Conservation (phyloP, 2,329 filamentous ascomycete species). For the Neocucurbitaria cava region DNA sequence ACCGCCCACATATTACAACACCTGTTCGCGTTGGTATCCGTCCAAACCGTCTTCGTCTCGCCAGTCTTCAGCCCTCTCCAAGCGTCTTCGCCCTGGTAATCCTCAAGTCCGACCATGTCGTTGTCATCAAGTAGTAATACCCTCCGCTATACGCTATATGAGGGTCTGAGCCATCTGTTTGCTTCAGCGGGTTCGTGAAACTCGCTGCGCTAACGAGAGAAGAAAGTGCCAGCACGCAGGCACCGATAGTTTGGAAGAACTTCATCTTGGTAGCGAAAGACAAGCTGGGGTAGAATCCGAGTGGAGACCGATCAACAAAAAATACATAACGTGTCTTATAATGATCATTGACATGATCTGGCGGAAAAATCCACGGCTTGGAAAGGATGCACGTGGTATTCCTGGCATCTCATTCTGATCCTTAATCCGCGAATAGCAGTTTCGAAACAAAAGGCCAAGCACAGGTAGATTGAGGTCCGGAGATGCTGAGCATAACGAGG, state of each 20-base stretch:
- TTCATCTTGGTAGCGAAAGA: conserved; percentile 12
- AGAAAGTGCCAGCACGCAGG: conserved; percentile 22
- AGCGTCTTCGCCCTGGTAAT: conserved; percentile 63
- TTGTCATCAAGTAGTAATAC: conserved; percentile 65
- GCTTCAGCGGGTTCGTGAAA: conserved; percentile 62
- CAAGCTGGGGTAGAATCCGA: not conserved
- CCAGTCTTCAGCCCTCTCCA: conserved; percentile 62
- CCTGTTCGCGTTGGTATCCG: conserved; percentile 54
- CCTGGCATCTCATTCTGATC: not conserved
- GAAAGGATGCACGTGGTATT: not conserved
- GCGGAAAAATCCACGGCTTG: not conserved
- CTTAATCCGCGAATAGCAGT: not conserved
- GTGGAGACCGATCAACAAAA: not conserved
- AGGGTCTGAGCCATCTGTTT: conserved; percentile 60
- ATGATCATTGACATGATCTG: not conserved
- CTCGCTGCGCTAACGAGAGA: conserved; percentile 41
- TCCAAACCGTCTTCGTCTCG: conserved; percentile 60
- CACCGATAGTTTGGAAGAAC: conserved; percentile 19
- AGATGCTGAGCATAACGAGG: not conserved
- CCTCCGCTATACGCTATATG: conserved; percentile 61
- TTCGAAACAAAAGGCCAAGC: not conserved
- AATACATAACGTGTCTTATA: not conserved
- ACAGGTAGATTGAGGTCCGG: not conserved
- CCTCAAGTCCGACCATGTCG: conserved; percentile 63
- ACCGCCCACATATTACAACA: conserved; percentile 61